Evolutionary conservation across 257 asterid genomes (phyloP).

Genomic region (Nicotiana undulata): DNA sequence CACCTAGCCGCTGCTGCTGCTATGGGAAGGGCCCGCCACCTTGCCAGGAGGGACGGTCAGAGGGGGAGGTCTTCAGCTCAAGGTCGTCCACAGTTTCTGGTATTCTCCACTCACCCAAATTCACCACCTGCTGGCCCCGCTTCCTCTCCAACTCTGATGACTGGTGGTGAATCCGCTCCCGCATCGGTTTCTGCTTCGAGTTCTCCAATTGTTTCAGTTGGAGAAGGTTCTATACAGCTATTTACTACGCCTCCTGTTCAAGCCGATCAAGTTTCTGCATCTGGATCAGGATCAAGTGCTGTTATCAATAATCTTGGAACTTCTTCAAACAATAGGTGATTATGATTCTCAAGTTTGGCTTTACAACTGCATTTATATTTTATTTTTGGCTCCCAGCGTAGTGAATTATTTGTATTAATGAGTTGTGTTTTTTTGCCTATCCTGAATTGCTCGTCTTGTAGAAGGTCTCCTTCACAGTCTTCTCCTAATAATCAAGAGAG

Average conservation of each 20-base stretch:
- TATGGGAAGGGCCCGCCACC: conserved; percentile 85
- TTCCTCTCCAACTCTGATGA: conserved; percentile 31
- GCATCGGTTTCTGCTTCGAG: conserved; percentile 30
- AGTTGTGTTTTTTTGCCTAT: not conserved
- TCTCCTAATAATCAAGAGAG: conserved; percentile 62
- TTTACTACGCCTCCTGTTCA: conserved; percentile 29
- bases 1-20: conserved; percentile 94
- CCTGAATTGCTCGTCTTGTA: conserved; percentile 5
- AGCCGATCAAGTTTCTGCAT: conserved; percentile 32
- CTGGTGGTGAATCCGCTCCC: conserved; percentile 30
- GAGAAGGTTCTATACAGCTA: conserved; percentile 42
- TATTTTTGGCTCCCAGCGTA: too few species aligned
- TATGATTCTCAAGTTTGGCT: not conserved
- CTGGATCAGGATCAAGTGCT: conserved; percentile 40
- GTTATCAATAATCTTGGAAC: conserved; percentile 35
- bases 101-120: conserved; percentile 59
- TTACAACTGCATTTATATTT: not conserved
- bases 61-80: conserved; percentile 68
- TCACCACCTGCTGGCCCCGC: conserved; percentile 35
- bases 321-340: conserved; percentile 44
- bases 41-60: conserved; percentile 73
- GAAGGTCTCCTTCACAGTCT: conserved; percentile 43
- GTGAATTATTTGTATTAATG: not conserved
- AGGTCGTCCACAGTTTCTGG: conserved; percentile 73
- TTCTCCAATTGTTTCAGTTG: conserved; percentile 40